Evolutionary conservation across 345 rosid genomes (phyloP), one percentile per base, ranked within the genome.

Genomic region (Camelina hispida): DNA sequence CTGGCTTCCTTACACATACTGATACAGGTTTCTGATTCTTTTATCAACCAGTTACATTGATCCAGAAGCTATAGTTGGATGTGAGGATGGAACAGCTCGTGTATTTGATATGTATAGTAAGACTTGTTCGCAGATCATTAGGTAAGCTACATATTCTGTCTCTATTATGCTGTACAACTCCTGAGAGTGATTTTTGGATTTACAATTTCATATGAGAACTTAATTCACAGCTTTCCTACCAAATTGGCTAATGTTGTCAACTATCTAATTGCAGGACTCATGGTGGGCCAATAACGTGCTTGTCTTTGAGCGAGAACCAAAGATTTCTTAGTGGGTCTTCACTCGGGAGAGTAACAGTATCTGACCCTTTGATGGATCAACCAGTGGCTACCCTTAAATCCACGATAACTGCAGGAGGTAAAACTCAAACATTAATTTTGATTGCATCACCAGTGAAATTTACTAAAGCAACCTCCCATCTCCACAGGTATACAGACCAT

Each of bases 31-130:
- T 59, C 1, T 60, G 23, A 32, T 61, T 66, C 48, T 42, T 37
- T 52, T 17, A n/a, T 73, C 63, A 35, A 73, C 20, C 80, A 94
- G 97, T 62, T 94, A 91, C 85, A 44, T 79, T 67, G 97, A 94
- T 72, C 98, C 98, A 40, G 97, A 91, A 69, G 96, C 98, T 61
- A 87, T 91, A 58, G 85, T 91, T 79, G 97, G 98, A 70, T 94
- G 98, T 37, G 97, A 91, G 75, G 98, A 91, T 79, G 97, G 98
- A 53, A 86, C 90, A 69, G 85, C 86, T 62, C 89, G 95, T 68
- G 87, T 88, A 63, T 94, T 91, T 81, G 98, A 94, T 83, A 87
- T 94, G 97, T 94, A 94, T 48, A 87, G 96, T 66, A 85, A 81
- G 79, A 85, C 85, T 67, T 94, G 97, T 73, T 86, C 98, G 34